phyloP scores from a whole-genome alignment of 2,329 filamentous ascomycete species.

The Aspergillus fijiensis region DNA sequence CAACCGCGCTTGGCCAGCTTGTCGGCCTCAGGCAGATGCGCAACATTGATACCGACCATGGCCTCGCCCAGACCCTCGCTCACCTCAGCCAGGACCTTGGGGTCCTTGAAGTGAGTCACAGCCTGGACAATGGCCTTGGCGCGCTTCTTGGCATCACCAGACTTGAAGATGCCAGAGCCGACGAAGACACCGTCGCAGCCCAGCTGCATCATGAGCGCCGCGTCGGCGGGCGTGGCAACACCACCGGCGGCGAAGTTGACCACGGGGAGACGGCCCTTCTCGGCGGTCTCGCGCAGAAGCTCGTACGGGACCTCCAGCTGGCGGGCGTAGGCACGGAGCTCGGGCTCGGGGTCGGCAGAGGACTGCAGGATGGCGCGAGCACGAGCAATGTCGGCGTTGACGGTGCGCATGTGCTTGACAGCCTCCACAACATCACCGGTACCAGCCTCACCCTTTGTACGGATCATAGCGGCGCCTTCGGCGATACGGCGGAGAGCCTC shows the following conservation, averaged over 20 bases:
- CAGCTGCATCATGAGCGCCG: slow-evolving; percentile 98
- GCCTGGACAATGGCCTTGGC: slow-evolving; percentile 94
- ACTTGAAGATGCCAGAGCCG: slow-evolving; percentile 96
- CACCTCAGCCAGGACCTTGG: slow-evolving; percentile 81
- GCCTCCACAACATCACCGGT: slow-evolving; percentile 97
- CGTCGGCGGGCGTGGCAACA: slow-evolving; percentile 97
- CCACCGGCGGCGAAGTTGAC: slow-evolving; percentile 99
- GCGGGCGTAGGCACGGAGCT: slow-evolving; percentile 75
- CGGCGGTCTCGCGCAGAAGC: slow-evolving; percentile 80
- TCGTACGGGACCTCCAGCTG: slow-evolving; percentile 76
- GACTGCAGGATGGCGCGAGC: slow-evolving; percentile 58
- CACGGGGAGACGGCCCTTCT: slow-evolving; percentile 83
- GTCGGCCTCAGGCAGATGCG: slow-evolving; percentile 71
- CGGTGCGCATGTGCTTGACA: slow-evolving; percentile 90
- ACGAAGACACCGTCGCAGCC: slow-evolving; percentile 98
- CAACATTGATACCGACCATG: slow-evolving; percentile 93
- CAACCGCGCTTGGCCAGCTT: slow-evolving; percentile 84
- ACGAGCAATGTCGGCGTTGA: slow-evolving; percentile 76
- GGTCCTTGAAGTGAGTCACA: slow-evolving; percentile 83
- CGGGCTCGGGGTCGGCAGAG: slow-evolving; percentile 57
- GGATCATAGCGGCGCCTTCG: slow-evolving; percentile 97
- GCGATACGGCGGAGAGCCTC: slow-evolving; percentile 88
- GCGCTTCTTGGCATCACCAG: slow-evolving; percentile 81
- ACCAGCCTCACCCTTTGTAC: slow-evolving; percentile 96
- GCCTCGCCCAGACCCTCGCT: slow-evolving; percentile 91